Evolutionary conservation across 495 filamentous ascomycete species (phyloP).

Genomic region (Parachaetomium inaequale): DNA sequence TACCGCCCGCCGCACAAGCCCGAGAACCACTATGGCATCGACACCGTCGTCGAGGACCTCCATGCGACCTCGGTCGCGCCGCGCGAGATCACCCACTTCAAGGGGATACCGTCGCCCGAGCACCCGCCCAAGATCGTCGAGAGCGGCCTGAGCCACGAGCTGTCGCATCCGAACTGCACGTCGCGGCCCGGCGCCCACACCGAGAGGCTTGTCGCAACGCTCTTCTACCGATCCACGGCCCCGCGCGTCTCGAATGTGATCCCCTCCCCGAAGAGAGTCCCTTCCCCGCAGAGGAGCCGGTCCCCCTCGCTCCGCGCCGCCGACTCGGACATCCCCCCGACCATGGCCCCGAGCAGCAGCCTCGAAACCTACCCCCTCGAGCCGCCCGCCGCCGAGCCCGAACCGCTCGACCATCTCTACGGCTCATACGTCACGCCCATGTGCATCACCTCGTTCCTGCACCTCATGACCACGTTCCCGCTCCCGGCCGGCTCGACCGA

Average conservation of each 20-base stretch:
- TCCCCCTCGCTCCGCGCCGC: constrained; percentile 29
- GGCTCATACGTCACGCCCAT: constrained; percentile 72
- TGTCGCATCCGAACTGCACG: constrained; percentile 56
- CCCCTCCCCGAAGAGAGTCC: constrained; percentile 32
- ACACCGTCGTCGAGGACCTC: constrained; percentile 52
- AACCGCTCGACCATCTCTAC: constrained; percentile 72
- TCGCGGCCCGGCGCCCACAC: constrained; percentile 39
- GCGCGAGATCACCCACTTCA: constrained; percentile 44
- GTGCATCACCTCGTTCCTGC: constrained; percentile 78
- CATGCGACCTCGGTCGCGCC: constrained; percentile 34
- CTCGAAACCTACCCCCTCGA: constrained; percentile 69
- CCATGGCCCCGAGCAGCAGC: constrained; percentile 61
- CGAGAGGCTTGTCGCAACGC: constrained; percentile 57
- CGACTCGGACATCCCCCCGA: constrained; percentile 46
- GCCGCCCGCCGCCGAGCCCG: constrained; percentile 57
- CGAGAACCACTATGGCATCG: constrained; percentile 52
- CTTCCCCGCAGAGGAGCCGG: constrained; percentile 26
- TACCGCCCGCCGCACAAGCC: constrained; percentile 60
- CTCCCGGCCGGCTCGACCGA: constrained; percentile 52
- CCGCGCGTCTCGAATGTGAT: constrained; percentile 30
- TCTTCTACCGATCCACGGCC: constrained; percentile 61
- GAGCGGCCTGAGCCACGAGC: constrained; percentile 52
- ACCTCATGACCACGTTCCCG: constrained; percentile 67
- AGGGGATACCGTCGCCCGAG: constrained; percentile 49
- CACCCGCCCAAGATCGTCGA: constrained; percentile 54